These are phyloP conservation scores for Hygrocybe coccinea DNA, from an alignment of 768 basidiomycete genomes.

Conservation along the genomic window DNA sequence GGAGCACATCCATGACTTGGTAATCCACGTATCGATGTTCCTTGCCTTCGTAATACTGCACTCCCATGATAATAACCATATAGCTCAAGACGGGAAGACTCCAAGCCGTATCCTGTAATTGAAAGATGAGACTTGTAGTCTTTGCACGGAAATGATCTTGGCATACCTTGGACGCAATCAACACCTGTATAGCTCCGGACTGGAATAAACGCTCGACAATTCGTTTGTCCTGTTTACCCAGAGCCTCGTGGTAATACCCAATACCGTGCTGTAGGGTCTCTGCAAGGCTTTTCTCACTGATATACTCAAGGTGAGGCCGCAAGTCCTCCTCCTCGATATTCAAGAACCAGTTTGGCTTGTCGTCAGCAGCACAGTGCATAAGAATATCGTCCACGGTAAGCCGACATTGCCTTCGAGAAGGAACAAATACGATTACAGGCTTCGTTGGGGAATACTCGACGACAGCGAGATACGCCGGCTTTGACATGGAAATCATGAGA, in stretches of 20 bases:
- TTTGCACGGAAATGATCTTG: neutral
- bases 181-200: constrained; percentile 88
- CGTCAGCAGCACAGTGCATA: constrained; percentile 82
- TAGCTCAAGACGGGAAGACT: constrained; percentile 88
- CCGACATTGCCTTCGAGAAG: constrained; percentile 87
- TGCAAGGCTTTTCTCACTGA: constrained; percentile 67
- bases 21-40: constrained; percentile 98
- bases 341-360: constrained; percentile 79
- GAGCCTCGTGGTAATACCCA: constrained; percentile 92
- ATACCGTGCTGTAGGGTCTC: constrained; percentile 87
- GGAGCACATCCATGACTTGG: constrained; percentile 95
- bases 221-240: constrained; percentile 68
- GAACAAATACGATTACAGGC: constrained; percentile 89
- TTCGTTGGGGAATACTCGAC: constrained; percentile 79
- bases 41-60: constrained; percentile 92
- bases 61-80: constrained; percentile 99
- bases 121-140: neutral
- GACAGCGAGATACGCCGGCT: constrained; percentile 92
- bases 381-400: constrained; percentile 88
- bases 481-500: constrained; percentile 98
- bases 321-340: constrained; percentile 81
- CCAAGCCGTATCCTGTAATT: constrained; percentile 85
- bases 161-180: constrained; percentile 78
- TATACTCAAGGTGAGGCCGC: constrained; percentile 83
- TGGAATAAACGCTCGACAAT: constrained; percentile 61